phyloP scores from a whole-genome alignment of 23 red algal genomes.

The Gracilariopsis chorda region DNA sequence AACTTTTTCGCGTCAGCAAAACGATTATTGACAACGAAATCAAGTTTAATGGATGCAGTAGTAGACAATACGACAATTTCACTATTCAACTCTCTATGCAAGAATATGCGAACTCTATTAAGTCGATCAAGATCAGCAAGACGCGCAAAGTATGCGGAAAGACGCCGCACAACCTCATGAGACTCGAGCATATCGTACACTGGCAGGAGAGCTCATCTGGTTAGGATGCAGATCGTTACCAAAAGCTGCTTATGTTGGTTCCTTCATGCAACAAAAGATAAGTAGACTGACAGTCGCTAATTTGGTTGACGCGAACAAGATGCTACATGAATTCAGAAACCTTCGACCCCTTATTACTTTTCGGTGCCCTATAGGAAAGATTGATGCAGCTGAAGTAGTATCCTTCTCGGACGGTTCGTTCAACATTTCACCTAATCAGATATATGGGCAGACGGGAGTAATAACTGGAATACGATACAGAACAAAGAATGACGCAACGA shows the following conservation, averaged over 20 bases:
- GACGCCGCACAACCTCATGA: background rate
- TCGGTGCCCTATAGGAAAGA: background rate
- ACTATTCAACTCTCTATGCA: background rate
- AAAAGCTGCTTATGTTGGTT: background rate
- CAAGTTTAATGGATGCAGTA: background rate
- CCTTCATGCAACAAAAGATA: background rate
- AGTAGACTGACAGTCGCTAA: background rate
- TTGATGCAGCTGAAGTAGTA: background rate
- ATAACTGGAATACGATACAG: background rate
- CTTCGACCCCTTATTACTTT: background rate
- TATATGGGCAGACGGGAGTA: background rate
- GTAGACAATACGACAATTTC: background rate
- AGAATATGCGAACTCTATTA: background rate
- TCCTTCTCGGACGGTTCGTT: constrained; percentile 17
- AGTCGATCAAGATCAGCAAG: background rate
- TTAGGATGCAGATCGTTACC: background rate
- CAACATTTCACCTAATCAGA: background rate
- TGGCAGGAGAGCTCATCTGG: constrained; percentile 15
- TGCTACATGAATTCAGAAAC: background rate
- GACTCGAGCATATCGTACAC: background rate
- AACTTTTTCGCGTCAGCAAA: background rate
- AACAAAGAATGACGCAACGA: background rate
- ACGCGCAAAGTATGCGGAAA: background rate
- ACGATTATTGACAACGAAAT: constrained; percentile 19
- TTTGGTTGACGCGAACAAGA: background rate